A percentile compares a stretch with the other conserved stretches of the same genome.
Evolutionary conservation across 192 early-diverging fungal species (phyloP).

Genomic region (Rhizophlyctis rosea): DNA sequence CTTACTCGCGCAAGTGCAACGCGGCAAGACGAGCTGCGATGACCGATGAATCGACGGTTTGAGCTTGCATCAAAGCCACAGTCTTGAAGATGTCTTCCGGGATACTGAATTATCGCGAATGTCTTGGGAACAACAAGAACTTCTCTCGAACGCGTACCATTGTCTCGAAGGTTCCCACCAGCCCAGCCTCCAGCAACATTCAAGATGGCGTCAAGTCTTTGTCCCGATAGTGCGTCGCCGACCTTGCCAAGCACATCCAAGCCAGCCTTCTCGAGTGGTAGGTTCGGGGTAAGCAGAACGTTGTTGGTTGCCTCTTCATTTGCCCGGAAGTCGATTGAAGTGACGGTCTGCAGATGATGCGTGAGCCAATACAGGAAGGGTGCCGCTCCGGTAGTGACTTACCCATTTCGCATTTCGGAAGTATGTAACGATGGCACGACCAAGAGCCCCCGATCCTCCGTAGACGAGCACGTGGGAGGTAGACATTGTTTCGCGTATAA

Average conservation of each 20-base stretch:
- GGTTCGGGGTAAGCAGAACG: slow-evolving; percentile 51
- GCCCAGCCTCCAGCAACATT: slow-evolving; percentile 97
- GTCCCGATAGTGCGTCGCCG: slow-evolving; percentile 28
- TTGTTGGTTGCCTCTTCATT: slow-evolving; percentile 75
- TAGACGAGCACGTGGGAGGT: slow-evolving; percentile 69
- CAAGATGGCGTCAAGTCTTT: slow-evolving; percentile 76
- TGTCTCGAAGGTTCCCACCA: slow-evolving; percentile 76
- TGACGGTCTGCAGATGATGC: slow-evolving; percentile 57
- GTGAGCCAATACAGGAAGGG: not conserved
- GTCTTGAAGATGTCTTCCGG: slow-evolving; percentile 55
- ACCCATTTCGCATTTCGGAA: slow-evolving; percentile 77
- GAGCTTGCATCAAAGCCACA: slow-evolving; percentile 73
- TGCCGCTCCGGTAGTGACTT: slow-evolving; percentile 13
- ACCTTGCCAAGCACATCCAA: slow-evolving; percentile 44
- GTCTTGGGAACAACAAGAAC: not conserved
- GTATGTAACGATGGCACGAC: slow-evolving; percentile 64
- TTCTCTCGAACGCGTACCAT: slow-evolving; percentile 33
- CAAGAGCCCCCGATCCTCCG: slow-evolving; percentile 89
- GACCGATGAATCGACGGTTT: slow-evolving; percentile 78
- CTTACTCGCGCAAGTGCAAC: slow-evolving; percentile 65
- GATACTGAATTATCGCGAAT: not conserved
- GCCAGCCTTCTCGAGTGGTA: slow-evolving; percentile 59
- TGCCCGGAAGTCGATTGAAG: slow-evolving; percentile 69
- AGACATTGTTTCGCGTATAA: not conserved
- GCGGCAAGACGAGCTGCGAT: slow-evolving; percentile 82